Conservation (phyloP, 345 rosid species). For the Geranium brycei region DNA sequence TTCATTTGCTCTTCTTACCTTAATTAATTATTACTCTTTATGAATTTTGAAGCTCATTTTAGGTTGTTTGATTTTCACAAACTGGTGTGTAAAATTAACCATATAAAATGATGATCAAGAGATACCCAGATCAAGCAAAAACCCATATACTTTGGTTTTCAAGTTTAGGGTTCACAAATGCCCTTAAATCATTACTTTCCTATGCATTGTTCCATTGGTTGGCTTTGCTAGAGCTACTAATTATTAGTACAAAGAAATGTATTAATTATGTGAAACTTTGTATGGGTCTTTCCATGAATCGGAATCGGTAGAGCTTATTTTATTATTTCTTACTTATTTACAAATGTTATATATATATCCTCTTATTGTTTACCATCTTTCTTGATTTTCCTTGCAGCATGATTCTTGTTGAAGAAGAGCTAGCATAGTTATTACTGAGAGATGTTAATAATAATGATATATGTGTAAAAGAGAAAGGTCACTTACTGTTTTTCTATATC, state of each 20-base stretch:
- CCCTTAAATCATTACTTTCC: neutral
- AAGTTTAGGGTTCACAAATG: constrained; percentile 3
- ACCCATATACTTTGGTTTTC: constrained; percentile 9
- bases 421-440: neutral
- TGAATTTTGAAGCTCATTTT: constrained; percentile 28
- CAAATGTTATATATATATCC: neutral
- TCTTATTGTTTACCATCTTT: no score
- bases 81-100: no score
- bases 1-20: constrained; percentile 2
- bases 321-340: no score
- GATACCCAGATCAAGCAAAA: constrained; percentile 12
- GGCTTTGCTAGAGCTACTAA: constrained; percentile 5
- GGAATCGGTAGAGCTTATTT: no score
- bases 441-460: constrained; percentile 1
- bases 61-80: no score
- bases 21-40: no score
- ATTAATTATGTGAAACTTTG: constrained; percentile 19
- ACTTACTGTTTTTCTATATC: constrained; percentile 17
- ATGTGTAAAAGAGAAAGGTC: constrained; percentile 14
- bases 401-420: no score
- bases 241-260: constrained; percentile 9
- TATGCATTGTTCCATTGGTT: constrained; percentile 9
- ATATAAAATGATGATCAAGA: constrained; percentile 3
- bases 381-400: no score
- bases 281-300: neutral